These are phyloP conservation scores for Mycosphaerella sp. DNA, from an alignment of 2,329 filamentous ascomycete genomes.

Conservation along the genomic window DNA sequence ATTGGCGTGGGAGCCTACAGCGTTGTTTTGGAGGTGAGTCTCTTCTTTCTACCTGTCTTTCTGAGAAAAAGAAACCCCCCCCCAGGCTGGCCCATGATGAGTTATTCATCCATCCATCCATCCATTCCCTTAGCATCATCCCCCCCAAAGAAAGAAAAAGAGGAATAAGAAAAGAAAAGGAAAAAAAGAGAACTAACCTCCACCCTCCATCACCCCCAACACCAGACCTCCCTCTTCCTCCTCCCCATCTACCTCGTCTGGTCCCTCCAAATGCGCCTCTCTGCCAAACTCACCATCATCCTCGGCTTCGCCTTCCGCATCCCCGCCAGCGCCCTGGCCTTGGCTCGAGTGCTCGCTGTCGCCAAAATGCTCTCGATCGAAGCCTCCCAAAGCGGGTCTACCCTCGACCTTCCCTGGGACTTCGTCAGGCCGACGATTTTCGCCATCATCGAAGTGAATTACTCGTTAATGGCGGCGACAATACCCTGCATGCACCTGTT, in stretches of 20 bases:
- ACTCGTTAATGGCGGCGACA: conserved; percentile 15
- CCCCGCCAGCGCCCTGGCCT: conserved; percentile 10
- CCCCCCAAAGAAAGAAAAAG: no score
- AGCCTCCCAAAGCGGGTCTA: background rate
- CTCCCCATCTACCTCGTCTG: conserved; percentile 16
- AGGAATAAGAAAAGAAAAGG: no score
- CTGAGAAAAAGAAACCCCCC: no score
- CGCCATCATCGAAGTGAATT: conserved; percentile 16
- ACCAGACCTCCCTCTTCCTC: conserved; percentile 5
- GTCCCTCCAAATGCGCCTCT: conserved; percentile 12
- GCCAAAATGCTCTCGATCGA: conserved; percentile 7
- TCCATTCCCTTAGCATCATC: no score
- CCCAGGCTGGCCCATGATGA: no score
- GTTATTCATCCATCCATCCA: no score
- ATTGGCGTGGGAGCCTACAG: conserved; percentile 14
- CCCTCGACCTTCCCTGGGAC: conserved; percentile 12
- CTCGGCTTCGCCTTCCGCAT: conserved; percentile 17
- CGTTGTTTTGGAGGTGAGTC: conserved; percentile 9
- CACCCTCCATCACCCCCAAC: background rate
- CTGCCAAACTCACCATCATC: conserved; percentile 13
- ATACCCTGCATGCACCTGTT: conserved; percentile 21
- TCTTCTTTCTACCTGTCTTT: no score
- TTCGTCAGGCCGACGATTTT: conserved; percentile 11
- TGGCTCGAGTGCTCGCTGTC: conserved; percentile 12
- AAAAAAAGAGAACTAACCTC: no score